Evolutionary conservation across 1,284 basidiomycete genomes (phyloP), one percentile per base, ranked within the genome.

Genomic region (Trametes versicolor): DNA sequence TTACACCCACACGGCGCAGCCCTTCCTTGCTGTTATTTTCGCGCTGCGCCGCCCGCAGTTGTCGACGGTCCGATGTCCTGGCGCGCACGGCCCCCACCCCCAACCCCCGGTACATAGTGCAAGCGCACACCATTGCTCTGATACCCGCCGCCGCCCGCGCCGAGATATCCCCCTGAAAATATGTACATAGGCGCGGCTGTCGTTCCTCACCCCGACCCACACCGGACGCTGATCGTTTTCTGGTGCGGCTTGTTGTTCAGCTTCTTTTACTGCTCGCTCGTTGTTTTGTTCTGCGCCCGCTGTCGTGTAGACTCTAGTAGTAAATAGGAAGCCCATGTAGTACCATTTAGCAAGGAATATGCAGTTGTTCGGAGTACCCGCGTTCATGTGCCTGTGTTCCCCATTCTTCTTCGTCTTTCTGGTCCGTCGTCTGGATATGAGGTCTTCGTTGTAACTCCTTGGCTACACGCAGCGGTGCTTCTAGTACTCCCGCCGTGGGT

Each of bases 301-400:
- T 43, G 41, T 43, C 41, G 41, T 43, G 41, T 43, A 43, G 41
- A 43, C 41, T 43, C 41, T 43, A 43, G 41, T 43, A 43, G 41
- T 43, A 43, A 43, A 43, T 43, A 43, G 41, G 41, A 43, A 43
- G 29, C 41, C 41, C 41, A 43, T 43, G 41, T 43, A 43, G 41
- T 43, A 43, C 41, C 41, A 43, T n/a, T 43, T 43, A 7, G 41
- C 6, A 43, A 43, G 6, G 41, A n/a, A 43, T n/a, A 19, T 43
- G 41, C 15, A 43, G 41, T 43, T 43, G 41, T 43, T 43, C 41
- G 41, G 3, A 13, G 17, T 43, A 43, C 19, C 17, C 41, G 19
- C 6, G 6, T 43, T 17, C 41, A 17, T 7, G 6, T 17, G 37
- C 37, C 15, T 17, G 10, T 17, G 5, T 13, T 39, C 2, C 37